Evolutionary conservation across 768 basidiomycete species (phyloP).

Genomic region (Tylopilus cervinicoccineus): DNA sequence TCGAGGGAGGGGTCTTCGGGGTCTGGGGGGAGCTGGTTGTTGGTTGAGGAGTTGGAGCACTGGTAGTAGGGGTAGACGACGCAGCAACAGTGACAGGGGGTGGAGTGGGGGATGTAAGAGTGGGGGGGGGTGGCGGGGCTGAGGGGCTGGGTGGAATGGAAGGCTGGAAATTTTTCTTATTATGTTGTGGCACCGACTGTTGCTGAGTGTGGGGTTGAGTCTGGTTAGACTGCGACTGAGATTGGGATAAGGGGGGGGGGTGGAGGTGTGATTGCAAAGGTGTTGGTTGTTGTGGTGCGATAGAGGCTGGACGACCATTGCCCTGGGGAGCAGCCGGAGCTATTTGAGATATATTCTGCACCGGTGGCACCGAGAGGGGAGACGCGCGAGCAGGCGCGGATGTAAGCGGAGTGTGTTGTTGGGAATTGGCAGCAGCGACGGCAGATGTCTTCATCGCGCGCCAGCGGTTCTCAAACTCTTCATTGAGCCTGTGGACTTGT

Average conservation of each 20-base stretch:
- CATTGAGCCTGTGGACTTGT: slow-evolving; percentile 41
- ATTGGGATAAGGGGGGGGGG: neutral
- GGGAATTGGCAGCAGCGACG: slow-evolving; percentile 3
- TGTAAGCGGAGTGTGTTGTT: slow-evolving; percentile 1
- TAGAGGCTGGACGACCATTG: slow-evolving; percentile 30
- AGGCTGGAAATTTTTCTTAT: slow-evolving; percentile 16
- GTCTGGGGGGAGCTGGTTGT: slow-evolving; percentile 55
- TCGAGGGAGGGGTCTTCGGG: slow-evolving; percentile 69
- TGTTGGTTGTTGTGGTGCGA: slow-evolving; percentile 16
- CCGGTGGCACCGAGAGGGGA: slow-evolving; percentile 16
- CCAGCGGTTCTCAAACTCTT: slow-evolving; percentile 33
- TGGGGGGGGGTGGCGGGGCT: slow-evolving; percentile 8
- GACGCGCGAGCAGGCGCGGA: slow-evolving; percentile 5
- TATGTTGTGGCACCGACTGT: slow-evolving; percentile 2
- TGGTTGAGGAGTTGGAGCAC: slow-evolving; percentile 37
- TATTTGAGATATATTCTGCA: slow-evolving; percentile 17
- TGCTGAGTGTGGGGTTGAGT: slow-evolving; percentile 7
- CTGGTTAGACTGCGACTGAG: slow-evolving; percentile 9
- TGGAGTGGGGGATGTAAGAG: slow-evolving; percentile 37
- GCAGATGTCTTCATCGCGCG: slow-evolving; percentile 23
- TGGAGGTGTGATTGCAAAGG: slow-evolving; percentile 9
- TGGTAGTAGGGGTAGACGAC: slow-evolving; percentile 49
- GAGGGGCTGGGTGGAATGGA: slow-evolving; percentile 25
- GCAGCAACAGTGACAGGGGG: slow-evolving; percentile 38
- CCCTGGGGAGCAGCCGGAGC: slow-evolving; percentile 20